Base-by-base conservation (phyloP, 108 stramenopile genomes). In the Licmophora abbreviata region DNA sequence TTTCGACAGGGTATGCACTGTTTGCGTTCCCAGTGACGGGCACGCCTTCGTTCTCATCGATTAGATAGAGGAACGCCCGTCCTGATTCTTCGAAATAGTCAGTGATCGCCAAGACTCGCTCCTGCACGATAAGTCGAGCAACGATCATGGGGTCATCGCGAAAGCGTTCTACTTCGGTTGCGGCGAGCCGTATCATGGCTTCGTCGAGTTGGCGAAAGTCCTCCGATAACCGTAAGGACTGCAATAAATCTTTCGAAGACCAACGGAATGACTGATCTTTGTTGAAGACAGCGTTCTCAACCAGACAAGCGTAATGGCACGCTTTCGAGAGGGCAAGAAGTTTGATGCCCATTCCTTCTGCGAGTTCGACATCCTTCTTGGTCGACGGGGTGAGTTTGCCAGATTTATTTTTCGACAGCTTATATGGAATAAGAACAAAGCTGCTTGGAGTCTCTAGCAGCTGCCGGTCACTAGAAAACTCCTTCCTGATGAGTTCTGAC, bases 21-120 rank as follows among this genome's bases (percentile, higher is more conserved):
- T 37, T 47, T 0, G 36, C 14, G 11, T 15, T 14, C 3, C 58
- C 58, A 25, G 61, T 58, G 20, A 63, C 37, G 41, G 83, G 83
- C 22, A 72, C 23, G 44, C 77, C 71, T 12, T 38, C 49, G 49
- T 43, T 69, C 47, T 85, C 83, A 28, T 85, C 83, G 23, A 85
- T 70, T 12, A 81, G 53, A 48, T 85, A 85, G 4, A 85, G 53
- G 47, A 63, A 69, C 0, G 61, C 63, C 34, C 55, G 61, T 23
- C 50, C 56, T 20, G 60, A 45, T 33, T 85, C 66, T 26, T 55
- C 55, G 61, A 64, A 76, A 47, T 57, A 44, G 17, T 48, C 54
- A 7, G 23, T 37, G 2, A 85, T 45, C 21, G 59, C 49, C 9
- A 38, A 26, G 8, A 68, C 41, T 15, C 58, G 44, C 48, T 64